Evolutionary conservation across 2,329 filamentous ascomycete genomes (phyloP), one percentile per base, ranked within the genome.

Genomic region (Cordyceps militaris): DNA sequence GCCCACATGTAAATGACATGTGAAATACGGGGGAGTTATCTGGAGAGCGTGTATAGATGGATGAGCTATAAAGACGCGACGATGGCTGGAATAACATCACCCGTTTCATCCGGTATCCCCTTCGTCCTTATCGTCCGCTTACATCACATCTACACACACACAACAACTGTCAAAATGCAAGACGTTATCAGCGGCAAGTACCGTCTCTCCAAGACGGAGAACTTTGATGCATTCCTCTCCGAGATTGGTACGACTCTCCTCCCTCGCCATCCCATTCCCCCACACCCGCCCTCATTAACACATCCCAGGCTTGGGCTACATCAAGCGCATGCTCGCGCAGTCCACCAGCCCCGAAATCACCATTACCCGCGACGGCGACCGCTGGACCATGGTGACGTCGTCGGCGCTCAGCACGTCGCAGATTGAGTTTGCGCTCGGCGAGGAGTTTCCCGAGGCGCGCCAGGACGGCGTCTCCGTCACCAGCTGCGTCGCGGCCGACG

Each of bases 391-490:
- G 48, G 23, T 58, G 13, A 58, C 56, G 23, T 48, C 48, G 14
- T 54, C 56, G 10, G 56, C 56, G 23, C 42, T 58, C 48, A 58
- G 56, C 49, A 58, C 56, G 13, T 47, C 56, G 13, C 19, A 48
- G 24, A 19, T 58, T 13, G 14, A 11, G 9, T 58, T 58, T 28
- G 23, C 42, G n/a, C 56, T 58, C 26, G 56, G 50, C 43, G 56
- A 54, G 43, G 56, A 58, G 24, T 58, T 58, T 16, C 30, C 42
- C 28, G 56, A 58, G 50, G 43, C 40, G 2, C 56, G 56, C 56
- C 56, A 58, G 56, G 56, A 58, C 50, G 56, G 56, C 42, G 56
- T 58, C 24, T 38, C 56, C n/a, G 56, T 58, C 10, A 58, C 56
- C n/a, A 58, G 56, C 56, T 21, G 44, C 42, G 23, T 58, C 43